Percentiles rank a stretch among this genome's conserved stretches.
Evolutionary conservation across 2,329 filamentous ascomycete genomes (phyloP).

Genomic region (Alternaria longipes): DNA sequence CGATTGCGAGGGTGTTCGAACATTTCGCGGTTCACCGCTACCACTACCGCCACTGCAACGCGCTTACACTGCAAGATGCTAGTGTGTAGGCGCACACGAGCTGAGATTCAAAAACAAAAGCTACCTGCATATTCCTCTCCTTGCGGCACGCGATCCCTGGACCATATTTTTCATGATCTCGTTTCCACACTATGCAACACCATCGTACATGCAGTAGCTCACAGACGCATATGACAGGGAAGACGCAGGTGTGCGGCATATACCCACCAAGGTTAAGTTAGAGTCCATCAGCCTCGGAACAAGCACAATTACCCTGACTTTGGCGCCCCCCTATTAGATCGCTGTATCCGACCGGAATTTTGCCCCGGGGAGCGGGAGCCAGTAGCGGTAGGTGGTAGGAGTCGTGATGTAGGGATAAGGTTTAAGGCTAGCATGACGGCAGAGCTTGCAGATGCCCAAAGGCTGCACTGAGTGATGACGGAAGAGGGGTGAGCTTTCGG

Average conservation of each 20-base stretch:
- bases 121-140: neutral
- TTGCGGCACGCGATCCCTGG: neutral
- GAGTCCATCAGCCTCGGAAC: neutral
- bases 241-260: constrained; percentile 2
- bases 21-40: constrained; percentile 5
- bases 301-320: constrained; percentile 6
- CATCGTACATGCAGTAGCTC: constrained; percentile 1
- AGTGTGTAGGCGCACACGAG: neutral
- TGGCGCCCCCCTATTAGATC: neutral
- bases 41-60: neutral
- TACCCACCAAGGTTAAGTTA: neutral
- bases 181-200: constrained; percentile 4
- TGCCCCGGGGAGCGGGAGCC: neutral
- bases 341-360: neutral
- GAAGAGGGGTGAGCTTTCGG: neutral
- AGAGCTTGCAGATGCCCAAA: neutral
- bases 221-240: constrained; percentile 3
- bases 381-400: neutral
- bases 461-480: neutral
- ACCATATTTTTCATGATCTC: neutral
- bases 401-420: constrained; percentile 2
- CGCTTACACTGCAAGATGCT: constrained; percentile 1
- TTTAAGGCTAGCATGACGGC: neutral
- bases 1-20: neutral
- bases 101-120: constrained; percentile 2